These are phyloP conservation scores for Talaromyces thailandensis DNA, from an alignment of 495 filamentous ascomycete species.

Conservation along the genomic window DNA sequence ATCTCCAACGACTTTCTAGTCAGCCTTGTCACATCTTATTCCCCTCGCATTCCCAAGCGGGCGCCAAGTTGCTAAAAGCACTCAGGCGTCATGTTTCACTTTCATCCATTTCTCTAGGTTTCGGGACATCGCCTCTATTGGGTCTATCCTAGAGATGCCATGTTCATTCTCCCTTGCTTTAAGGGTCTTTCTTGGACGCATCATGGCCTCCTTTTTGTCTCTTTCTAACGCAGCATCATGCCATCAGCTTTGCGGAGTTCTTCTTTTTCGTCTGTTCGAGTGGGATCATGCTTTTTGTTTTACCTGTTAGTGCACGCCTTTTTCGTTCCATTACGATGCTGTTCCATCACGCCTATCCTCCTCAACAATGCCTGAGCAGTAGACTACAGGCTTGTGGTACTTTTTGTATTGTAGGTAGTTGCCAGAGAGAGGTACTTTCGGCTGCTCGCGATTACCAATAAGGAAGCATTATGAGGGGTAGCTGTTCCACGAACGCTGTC, in stretches of 20 bases:
- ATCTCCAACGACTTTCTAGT: slow-evolving; percentile 28
- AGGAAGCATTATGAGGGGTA: not conserved
- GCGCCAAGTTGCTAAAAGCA: not conserved
- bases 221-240: slow-evolving; percentile 3
- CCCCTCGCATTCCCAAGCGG: not conserved
- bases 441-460: not conserved
- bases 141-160: not conserved
- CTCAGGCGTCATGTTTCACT: slow-evolving; percentile 3
- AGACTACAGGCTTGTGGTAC: not conserved
- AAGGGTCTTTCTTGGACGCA: slow-evolving; percentile 1
- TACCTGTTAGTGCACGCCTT: slow-evolving; percentile 1
- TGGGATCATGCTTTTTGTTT: slow-evolving; percentile 3
- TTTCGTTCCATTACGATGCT: not conserved
- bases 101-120: not conserved
- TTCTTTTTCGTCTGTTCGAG: not conserved
- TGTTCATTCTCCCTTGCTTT: not conserved
- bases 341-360: not conserved
- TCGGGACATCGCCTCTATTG: not conserved
- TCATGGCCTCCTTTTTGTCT: slow-evolving; percentile 6
- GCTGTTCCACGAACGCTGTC: not conserved
- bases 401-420: slow-evolving; percentile 5
- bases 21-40: not conserved
- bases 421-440: not conserved
- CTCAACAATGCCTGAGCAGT: not conserved
- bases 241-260: slow-evolving; percentile 7